Evolutionary conservation across 2,329 filamentous ascomycete species (phyloP).

Genomic region (Clarireedia paspali): DNA sequence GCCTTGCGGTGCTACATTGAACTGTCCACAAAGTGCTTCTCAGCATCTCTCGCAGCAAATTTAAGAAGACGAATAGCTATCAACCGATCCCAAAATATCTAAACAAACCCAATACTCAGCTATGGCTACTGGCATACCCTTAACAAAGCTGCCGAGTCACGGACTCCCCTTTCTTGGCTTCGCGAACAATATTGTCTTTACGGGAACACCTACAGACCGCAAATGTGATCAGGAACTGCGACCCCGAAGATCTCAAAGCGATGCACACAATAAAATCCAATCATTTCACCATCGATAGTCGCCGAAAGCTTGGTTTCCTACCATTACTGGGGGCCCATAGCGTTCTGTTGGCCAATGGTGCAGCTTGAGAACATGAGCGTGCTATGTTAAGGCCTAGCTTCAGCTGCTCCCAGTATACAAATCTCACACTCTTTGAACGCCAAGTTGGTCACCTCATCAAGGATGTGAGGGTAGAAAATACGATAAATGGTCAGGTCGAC

Average conservation of each 20-base stretch:
- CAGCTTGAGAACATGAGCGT: not conserved
- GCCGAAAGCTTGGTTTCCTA: not conserved
- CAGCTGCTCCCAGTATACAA: not conserved
- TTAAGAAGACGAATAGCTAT: not conserved
- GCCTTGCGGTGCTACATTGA: not conserved
- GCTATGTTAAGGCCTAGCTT: not conserved
- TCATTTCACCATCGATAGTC: not conserved
- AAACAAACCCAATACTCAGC: not conserved
- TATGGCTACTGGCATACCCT: not conserved
- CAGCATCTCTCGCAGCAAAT: not conserved
- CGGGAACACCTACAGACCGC: not conserved
- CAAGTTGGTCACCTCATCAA: not conserved
- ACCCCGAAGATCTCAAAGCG: not conserved
- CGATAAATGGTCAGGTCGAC: not conserved
- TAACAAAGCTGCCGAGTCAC: not conserved
- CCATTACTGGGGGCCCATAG: not conserved
- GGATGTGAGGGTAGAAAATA: not conserved
- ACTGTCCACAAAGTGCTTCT: not conserved
- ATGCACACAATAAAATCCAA: not conserved
- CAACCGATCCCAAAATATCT: not conserved
- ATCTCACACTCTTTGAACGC: not conserved
- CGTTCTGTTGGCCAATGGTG: not conserved
- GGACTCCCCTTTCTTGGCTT: not conserved
- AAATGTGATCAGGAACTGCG: not conserved
- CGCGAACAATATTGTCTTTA: not conserved